These are phyloP conservation scores for Pleurotus citrinopileatus DNA, from an alignment of 768 basidiomycete species.

Conservation along the genomic window DNA sequence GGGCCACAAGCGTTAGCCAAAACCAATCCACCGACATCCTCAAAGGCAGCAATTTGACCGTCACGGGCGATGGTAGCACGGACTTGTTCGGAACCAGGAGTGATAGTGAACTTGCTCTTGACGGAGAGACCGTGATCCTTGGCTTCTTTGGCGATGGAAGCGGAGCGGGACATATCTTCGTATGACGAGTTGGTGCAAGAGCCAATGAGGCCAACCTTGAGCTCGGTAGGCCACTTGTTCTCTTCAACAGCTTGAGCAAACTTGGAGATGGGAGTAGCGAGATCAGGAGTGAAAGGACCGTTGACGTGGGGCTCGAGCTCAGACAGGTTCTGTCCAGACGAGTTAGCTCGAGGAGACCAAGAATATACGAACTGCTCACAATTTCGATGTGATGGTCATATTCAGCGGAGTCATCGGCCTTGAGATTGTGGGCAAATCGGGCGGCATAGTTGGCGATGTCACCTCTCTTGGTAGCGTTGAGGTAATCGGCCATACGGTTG, in stretches of 20 bases:
- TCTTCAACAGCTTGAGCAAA: conserved; percentile 89
- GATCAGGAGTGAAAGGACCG: conserved; percentile 99
- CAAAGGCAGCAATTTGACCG: conserved; percentile 86
- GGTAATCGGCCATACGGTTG: conserved; percentile 87
- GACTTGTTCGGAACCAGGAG: conserved; percentile 97
- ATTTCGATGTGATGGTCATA: conserved; percentile 96
- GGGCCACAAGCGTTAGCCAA: conserved; percentile 99
- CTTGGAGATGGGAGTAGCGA: conserved; percentile 97
- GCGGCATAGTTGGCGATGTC: conserved; percentile 89
- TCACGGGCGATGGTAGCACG: conserved; percentile 97
- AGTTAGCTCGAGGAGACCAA: background rate
- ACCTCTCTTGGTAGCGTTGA: conserved; percentile 90
- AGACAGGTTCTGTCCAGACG: conserved; percentile 68
- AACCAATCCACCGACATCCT: conserved; percentile 86
- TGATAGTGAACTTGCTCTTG: conserved; percentile 97
- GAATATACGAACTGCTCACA: conserved; percentile 40
- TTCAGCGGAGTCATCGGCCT: conserved; percentile 83
- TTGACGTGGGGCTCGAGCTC: conserved; percentile 99
- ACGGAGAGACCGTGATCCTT: conserved; percentile 79
- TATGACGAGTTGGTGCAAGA: conserved; percentile 99
- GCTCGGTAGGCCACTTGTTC: conserved; percentile 95
- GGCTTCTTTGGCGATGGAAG: conserved; percentile 90
- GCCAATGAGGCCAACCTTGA: conserved; percentile 96
- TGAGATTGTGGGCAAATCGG: conserved; percentile 85
- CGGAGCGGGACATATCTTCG: conserved; percentile 99